phyloP scores from a whole-genome alignment of 345 rosid species.

The Isatis tinctoria region DNA sequence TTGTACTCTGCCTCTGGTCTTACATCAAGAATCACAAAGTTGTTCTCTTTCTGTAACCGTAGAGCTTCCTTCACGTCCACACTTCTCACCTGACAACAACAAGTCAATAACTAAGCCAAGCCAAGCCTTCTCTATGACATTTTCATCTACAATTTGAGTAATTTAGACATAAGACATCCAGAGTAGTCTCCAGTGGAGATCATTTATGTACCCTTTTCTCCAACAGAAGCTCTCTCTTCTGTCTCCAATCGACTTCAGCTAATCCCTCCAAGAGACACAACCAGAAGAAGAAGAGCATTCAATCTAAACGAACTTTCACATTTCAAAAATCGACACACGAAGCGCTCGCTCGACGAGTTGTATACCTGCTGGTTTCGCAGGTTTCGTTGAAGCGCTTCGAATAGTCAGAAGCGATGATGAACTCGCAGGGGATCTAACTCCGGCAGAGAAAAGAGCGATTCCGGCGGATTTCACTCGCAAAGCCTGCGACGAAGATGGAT shows the following conservation, averaged over 20 bases:
- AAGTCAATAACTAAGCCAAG: neutral
- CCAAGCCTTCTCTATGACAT: neutral
- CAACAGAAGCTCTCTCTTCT: slow-evolving; percentile 68
- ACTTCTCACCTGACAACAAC: slow-evolving; percentile 64
- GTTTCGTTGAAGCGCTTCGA: slow-evolving; percentile 65
- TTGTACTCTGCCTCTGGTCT: slow-evolving; percentile 93
- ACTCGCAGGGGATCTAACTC: slow-evolving; percentile 18
- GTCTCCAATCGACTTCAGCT: slow-evolving; percentile 98
- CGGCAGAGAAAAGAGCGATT: slow-evolving; percentile 32
- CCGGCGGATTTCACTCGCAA: slow-evolving; percentile 27
- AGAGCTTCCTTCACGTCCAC: slow-evolving; percentile 95
- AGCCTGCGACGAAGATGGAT: slow-evolving; percentile 36
- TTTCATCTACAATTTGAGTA: neutral
- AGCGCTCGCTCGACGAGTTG: slow-evolving; percentile 5
- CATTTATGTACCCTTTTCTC: slow-evolving; percentile 64
- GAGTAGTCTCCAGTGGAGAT: neutral
- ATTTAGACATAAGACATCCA: neutral
- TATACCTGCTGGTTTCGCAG: slow-evolving; percentile 86
- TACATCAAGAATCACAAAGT: slow-evolving; percentile 94
- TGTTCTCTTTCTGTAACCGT: slow-evolving; percentile 92
- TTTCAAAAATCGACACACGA: neutral
- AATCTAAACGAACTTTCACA: neutral
- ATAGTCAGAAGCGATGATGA: slow-evolving; percentile 35
- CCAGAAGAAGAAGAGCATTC: slow-evolving; percentile 5
- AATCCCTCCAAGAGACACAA: slow-evolving; percentile 40